A percentile compares a stretch with the other conserved stretches of the same genome.
These are phyloP conservation scores for Hymenoscyphus scutula DNA, from an alignment of 2,329 filamentous ascomycete genomes.

Conservation along the genomic window DNA sequence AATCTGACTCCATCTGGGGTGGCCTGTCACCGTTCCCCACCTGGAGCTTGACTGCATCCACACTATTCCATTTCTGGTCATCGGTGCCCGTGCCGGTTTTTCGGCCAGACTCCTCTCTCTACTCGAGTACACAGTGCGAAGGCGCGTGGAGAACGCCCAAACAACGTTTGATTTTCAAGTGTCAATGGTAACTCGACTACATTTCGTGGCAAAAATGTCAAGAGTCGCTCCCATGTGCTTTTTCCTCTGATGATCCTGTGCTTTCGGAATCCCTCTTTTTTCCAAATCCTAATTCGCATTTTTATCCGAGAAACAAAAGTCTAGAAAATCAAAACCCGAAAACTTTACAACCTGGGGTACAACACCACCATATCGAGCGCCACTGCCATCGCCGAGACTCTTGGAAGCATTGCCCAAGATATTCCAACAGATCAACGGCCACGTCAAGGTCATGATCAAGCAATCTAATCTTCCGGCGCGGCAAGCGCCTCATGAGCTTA, in stretches of 20 bases:
- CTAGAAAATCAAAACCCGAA: not conserved
- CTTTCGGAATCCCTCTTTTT: too few relatives aligned
- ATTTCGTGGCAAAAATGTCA: too few relatives aligned
- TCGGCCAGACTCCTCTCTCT: too few relatives aligned
- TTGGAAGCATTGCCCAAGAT: not conserved
- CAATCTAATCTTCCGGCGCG: not conserved
- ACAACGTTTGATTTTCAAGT: not conserved
- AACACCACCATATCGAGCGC: not conserved
- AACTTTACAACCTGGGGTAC: not conserved
- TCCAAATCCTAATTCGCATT: too few relatives aligned
- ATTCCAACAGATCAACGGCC: not conserved
- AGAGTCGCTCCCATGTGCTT: too few relatives aligned
- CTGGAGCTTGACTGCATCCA: not conserved
- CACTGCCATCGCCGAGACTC: not conserved
- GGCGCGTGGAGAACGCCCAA: not conserved
- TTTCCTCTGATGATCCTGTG: too few relatives aligned
- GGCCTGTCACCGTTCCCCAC: not conserved
- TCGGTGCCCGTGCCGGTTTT: not conserved
- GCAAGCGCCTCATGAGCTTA: not conserved
- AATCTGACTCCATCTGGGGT: not conserved
- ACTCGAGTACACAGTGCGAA: not conserved
- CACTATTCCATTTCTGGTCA: not conserved
- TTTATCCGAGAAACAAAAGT: not conserved
- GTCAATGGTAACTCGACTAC: not conserved
- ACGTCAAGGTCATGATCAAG: not conserved